These are phyloP conservation scores for Penicillium bialowiezense DNA, from an alignment of 495 filamentous ascomycete genomes.

Conservation along the genomic window DNA sequence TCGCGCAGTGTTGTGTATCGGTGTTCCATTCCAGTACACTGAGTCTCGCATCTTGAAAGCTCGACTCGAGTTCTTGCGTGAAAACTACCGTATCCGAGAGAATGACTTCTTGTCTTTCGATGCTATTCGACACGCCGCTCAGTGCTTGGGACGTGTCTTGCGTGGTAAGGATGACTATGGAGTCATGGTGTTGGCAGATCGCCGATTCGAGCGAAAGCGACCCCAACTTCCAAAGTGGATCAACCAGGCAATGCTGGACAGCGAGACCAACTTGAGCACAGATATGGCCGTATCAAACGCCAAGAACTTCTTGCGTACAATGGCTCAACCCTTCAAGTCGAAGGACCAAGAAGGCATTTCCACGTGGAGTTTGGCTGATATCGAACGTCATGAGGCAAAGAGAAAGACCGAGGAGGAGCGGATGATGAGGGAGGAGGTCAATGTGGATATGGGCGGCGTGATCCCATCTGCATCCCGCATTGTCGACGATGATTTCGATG, in stretches of 20 bases:
- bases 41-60: slow-evolving; percentile 97
- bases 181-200: slow-evolving; percentile 95
- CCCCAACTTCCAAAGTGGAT: slow-evolving; percentile 97
- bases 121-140: slow-evolving; percentile 96
- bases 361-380: slow-evolving; percentile 80
- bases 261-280: slow-evolving; percentile 82
- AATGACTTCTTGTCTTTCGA: slow-evolving; percentile 99
- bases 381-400: slow-evolving; percentile 66
- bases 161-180: slow-evolving; percentile 98
- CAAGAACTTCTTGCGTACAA: slow-evolving; percentile 82
- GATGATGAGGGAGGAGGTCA: slow-evolving; percentile 33
- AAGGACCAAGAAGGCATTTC: slow-evolving; percentile 87
- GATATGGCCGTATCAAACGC: slow-evolving; percentile 92
- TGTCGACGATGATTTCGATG: slow-evolving; percentile 54
- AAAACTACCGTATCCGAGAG: slow-evolving; percentile 95
- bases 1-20: slow-evolving; percentile 92
- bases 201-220: slow-evolving; percentile 85
- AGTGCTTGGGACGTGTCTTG: slow-evolving; percentile 93
- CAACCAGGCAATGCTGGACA: slow-evolving; percentile 77
- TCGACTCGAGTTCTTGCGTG: slow-evolving; percentile 89
- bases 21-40: slow-evolving; percentile 98
- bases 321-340: slow-evolving; percentile 84
- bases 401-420: slow-evolving; percentile 68
- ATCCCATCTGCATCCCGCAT: slow-evolving; percentile 18
- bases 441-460: slow-evolving; percentile 25